These are phyloP conservation scores for Leishmania arabica DNA, from an alignment of 208 protist genomes.

Conservation along the genomic window DNA sequence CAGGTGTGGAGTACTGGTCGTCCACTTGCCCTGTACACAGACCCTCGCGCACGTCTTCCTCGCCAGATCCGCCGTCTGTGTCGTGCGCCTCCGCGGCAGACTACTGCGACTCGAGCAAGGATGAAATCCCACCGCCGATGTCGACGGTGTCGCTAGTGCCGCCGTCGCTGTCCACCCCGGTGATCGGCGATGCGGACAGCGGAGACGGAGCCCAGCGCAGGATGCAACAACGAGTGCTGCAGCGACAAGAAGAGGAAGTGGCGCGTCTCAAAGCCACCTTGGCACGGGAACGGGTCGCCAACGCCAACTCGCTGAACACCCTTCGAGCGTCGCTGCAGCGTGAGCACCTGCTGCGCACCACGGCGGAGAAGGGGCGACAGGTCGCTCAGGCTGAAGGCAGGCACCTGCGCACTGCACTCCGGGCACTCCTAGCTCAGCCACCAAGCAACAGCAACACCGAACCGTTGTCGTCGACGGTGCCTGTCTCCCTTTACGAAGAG, in stretches of 20 bases:
- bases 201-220: no score
- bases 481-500: conserved; percentile 22
- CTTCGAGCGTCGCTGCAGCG: conserved; percentile 28
- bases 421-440: not conserved
- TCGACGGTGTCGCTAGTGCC: no score
- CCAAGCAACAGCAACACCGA: not conserved
- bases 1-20: conserved; percentile 28
- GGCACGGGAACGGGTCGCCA: conserved; percentile 20
- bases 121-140: not conserved
- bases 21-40: not conserved
- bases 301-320: conserved; percentile 13
- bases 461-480: not conserved
- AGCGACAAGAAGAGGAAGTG: not conserved
- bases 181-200: not conserved
- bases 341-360: conserved; percentile 24
- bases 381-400: conserved; percentile 5
- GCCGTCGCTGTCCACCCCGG: not conserved
- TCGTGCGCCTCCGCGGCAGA: conserved; percentile 8
- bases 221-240: not conserved
- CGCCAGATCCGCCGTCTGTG: conserved; percentile 7
- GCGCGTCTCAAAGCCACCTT: conserved; percentile 14
- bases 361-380: conserved; percentile 25
- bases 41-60: not conserved
- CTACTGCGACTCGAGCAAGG: not conserved
- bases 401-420: conserved; percentile 24